Base-by-base conservation (phyloP, 208 protist genomes). In the Leishmania tarentolae region DNA sequence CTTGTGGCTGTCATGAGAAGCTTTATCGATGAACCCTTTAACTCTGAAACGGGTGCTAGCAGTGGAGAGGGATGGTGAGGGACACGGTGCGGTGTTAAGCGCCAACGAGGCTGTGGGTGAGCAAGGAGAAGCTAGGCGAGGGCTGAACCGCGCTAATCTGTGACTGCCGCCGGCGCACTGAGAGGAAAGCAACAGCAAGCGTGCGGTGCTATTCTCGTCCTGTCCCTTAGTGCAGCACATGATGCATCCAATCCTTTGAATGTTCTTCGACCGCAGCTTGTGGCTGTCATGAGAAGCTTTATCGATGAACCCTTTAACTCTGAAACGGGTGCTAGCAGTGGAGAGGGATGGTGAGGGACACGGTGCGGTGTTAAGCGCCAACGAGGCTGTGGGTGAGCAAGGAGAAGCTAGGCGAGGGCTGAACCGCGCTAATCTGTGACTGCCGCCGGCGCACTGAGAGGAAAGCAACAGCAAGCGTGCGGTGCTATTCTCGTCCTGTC, bases 291-390 rank as follows among this genome's bases (percentile, higher is more conserved):
- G 80, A 83, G 80, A 83, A 63, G 66, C 80, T 24, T 42, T 44
- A 31, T 53, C 59, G 69, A 81, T 81, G 81, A 81, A 81, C 75
- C 81, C 76, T 85, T 85, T 85, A 82, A 85, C 78, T 79, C 79
- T 87, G 75, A 87, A 59, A 65, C 21, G n/a, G 71, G 53, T 42
- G n/a, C 28, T 42, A 19, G 31, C 13, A 70, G 17, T 28, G 13
- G 37, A 19, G n/a, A 11, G 61, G 28, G 61, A 15, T 5, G 31
- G 61, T 68, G 2, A 21, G 61, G 31, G 19, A 3, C 56, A n/a
- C 7, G 56, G 50, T 21, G 50, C 11, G 15, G 50, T 1, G 50
- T 5, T 9, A 21, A 53, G 50, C 21, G 15, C 50, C 50, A 53
- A 17, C 15, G 50, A 53, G 21, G 50, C 50, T 9, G 15, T 53